Conservation (phyloP, 2,329 filamentous ascomycete species). For the Trichoderma citrinoviride region DNA sequence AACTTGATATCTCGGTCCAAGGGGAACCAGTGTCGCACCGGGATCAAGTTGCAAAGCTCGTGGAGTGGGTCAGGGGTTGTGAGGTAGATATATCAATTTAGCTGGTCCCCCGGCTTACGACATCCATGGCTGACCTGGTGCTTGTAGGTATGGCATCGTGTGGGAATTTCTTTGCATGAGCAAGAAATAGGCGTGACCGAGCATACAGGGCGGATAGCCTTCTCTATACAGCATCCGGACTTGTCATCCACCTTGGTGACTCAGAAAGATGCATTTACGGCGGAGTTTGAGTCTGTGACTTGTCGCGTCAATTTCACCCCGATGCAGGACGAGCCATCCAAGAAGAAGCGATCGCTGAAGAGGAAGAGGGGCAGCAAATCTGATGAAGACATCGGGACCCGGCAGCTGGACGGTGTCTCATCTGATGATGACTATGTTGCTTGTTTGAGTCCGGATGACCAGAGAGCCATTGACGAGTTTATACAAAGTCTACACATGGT, state of each 20-base stretch:
- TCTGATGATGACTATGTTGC: constrained; percentile 21
- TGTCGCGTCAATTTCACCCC: constrained; percentile 29
- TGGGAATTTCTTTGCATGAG: constrained; percentile 32
- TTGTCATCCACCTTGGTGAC: constrained; percentile 33
- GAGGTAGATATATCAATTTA: constrained; percentile 28
- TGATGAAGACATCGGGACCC: background rate
- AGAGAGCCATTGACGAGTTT: constrained; percentile 33
- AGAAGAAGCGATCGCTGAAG: background rate
- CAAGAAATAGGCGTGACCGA: constrained; percentile 13
- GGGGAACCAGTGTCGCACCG: constrained; percentile 23
- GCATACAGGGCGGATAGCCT: constrained; percentile 28
- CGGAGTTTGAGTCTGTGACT: constrained; percentile 30
- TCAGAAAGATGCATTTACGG: constrained; percentile 29
- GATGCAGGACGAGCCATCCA: background rate
- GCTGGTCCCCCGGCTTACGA: background rate
- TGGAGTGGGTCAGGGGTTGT: constrained; percentile 27
- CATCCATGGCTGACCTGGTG: background rate
- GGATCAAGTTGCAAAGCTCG: constrained; percentile 21
- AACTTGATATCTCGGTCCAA: constrained; percentile 29
- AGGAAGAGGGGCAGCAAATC: background rate
- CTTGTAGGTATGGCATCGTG: constrained; percentile 33
- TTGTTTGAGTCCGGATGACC: constrained; percentile 28
- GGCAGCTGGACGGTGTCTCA: background rate
- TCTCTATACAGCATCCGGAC: constrained; percentile 40
- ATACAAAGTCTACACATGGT: constrained; percentile 27